phyloP scores from a whole-genome alignment of 1,284 basidiomycete species.

The Heliocybe sulcata region DNA sequence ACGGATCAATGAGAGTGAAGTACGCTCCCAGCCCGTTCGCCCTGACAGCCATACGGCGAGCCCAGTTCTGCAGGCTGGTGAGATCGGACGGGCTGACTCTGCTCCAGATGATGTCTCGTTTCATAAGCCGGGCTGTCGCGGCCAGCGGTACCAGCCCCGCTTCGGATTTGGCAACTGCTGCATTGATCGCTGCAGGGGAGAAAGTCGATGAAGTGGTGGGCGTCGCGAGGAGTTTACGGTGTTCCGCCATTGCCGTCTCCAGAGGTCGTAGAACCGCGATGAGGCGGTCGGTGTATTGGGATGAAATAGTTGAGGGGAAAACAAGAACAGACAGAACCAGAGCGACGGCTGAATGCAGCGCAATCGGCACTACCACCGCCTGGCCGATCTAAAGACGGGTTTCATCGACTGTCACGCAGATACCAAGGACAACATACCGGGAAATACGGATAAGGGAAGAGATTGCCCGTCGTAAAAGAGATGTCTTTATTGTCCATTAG shows the following conservation, averaged over 20 bases:
- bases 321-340: slow-evolving; percentile 47
- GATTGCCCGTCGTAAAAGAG: slow-evolving; percentile 45
- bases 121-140: slow-evolving; percentile 47
- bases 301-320: slow-evolving; percentile 64
- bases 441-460: slow-evolving; percentile 69
- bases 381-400: slow-evolving; percentile 32
- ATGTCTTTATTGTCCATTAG: slow-evolving; percentile 38
- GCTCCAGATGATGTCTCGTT: slow-evolving; percentile 57
- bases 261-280: slow-evolving; percentile 47
- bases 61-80: slow-evolving; percentile 39
- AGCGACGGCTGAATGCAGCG: slow-evolving; percentile 53
- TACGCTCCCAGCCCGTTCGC: slow-evolving; percentile 63
- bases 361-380: slow-evolving; percentile 51
- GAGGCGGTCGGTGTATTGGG: slow-evolving; percentile 51
- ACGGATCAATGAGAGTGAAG: slow-evolving; percentile 55
- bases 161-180: slow-evolving; percentile 43
- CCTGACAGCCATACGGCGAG: slow-evolving; percentile 46
- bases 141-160: slow-evolving; percentile 45
- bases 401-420: neutral
- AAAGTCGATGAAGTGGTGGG: slow-evolving; percentile 42
- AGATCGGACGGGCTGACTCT: slow-evolving; percentile 61
- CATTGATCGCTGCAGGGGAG: slow-evolving; percentile 25
- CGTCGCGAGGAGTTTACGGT: slow-evolving; percentile 38
- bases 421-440: slow-evolving; percentile 15
- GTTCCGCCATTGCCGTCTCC: slow-evolving; percentile 36